Conservation (phyloP, 768 basidiomycete species). For the Albatrellus ellisii region DNA sequence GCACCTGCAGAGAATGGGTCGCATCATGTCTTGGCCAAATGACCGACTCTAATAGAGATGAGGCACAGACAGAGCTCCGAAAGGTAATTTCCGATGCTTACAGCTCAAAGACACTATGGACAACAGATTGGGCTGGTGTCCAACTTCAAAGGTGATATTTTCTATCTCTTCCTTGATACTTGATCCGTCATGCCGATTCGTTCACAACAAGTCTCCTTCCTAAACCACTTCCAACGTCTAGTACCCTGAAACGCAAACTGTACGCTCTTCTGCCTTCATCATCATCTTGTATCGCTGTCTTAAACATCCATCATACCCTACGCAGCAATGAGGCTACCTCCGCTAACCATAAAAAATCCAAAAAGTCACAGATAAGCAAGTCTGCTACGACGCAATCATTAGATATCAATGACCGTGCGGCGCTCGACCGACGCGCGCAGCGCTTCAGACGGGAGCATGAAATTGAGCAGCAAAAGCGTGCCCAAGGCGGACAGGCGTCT, state of each 20-base stretch:
- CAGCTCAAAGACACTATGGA: conserved; percentile 70
- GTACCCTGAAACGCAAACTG: conserved; percentile 59
- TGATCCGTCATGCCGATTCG: background rate
- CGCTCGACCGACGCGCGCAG: conserved; percentile 65
- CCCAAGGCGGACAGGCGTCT: conserved; percentile 20
- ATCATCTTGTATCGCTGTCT: no score
- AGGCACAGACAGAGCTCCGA: conserved; percentile 90
- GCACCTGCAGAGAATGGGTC: conserved; percentile 71
- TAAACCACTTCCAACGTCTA: conserved; percentile 33
- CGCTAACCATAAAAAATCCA: conserved; percentile 33
- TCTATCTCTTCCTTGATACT: background rate
- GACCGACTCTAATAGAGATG: conserved; percentile 72
- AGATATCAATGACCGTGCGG: conserved; percentile 53
- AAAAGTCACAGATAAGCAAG: conserved; percentile 34
- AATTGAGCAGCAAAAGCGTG: conserved; percentile 56
- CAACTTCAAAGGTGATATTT: conserved; percentile 67
- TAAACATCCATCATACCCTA: background rate
- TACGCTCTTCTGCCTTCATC: conserved; percentile 21
- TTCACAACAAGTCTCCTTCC: conserved; percentile 35
- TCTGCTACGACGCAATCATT: conserved; percentile 17
- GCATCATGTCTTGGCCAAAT: conserved; percentile 88
- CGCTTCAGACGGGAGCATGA: conserved; percentile 89
- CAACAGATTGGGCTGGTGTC: conserved; percentile 87
- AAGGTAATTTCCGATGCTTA: conserved; percentile 94
- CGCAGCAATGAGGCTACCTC: background rate